phyloP scores from a whole-genome alignment of 768 basidiomycete genomes.

The Exidia glandulosa region DNA sequence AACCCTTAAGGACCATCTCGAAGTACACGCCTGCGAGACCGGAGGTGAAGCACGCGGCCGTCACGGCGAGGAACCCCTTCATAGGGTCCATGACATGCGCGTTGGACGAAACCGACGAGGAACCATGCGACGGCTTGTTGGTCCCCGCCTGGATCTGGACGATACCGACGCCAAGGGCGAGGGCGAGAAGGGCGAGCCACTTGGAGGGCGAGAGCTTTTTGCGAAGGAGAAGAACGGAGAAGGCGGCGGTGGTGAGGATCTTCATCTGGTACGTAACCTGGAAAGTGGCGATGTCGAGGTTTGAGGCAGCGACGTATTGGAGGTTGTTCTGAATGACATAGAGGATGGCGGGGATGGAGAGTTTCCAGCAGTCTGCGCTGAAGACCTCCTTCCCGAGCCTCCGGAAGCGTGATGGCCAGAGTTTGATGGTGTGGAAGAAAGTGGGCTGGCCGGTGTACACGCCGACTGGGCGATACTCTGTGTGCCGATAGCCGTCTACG shows the following conservation, averaged over 20 bases:
- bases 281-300: conserved; percentile 91
- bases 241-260: conserved; percentile 86
- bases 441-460: not conserved
- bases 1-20: conserved; percentile 92
- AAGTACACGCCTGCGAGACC: conserved; percentile 97
- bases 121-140: conserved; percentile 13
- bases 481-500: conserved; percentile 28
- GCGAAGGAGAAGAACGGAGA: conserved; percentile 73
- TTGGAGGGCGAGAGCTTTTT: conserved; percentile 62
- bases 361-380: conserved; percentile 90
- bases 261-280: conserved; percentile 98
- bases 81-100: conserved; percentile 65
- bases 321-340: conserved; percentile 95
- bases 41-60: conserved; percentile 86
- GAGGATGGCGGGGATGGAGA: conserved; percentile 92
- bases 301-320: conserved; percentile 89
- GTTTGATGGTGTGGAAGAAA: not conserved
- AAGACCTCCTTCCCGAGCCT: conserved; percentile 61
- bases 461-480: conserved; percentile 17
- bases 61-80: conserved; percentile 84
- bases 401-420: conserved; percentile 35
- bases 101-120: conserved; percentile 10
- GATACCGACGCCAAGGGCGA: conserved; percentile 81
- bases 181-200: conserved; percentile 76
- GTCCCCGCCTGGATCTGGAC: conserved; percentile 76